phyloP scores from a whole-genome alignment of 2,329 filamentous ascomycete genomes.

The Xylariaceae sp. region DNA sequence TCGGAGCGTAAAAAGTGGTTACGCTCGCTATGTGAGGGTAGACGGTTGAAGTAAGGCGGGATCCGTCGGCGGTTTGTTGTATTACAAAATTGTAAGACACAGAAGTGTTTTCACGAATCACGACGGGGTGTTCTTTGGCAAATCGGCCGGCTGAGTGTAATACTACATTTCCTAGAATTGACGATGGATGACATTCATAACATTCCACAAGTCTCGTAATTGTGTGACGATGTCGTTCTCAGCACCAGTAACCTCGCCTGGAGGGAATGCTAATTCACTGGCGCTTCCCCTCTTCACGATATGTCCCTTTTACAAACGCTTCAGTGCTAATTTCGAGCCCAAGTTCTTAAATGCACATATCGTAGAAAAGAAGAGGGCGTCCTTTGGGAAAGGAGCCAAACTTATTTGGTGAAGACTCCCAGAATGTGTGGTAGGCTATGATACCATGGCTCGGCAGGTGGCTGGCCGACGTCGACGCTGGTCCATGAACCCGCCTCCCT shows the following conservation, averaged over 20 bases:
- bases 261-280: no score
- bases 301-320: no score
- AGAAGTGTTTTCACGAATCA: neutral
- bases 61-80: no score
- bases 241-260: no score
- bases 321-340: no score
- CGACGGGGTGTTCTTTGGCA: no score
- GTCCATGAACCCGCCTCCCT: constrained; percentile 49
- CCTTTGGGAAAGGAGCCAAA: neutral
- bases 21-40: constrained; percentile 33
- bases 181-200: neutral
- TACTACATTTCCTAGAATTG: constrained; percentile 6
- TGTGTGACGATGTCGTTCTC: no score
- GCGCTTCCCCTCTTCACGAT: no score
- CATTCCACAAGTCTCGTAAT: neutral
- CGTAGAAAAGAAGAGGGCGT: neutral
- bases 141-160: neutral
- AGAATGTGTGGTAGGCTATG: constrained; percentile 46
- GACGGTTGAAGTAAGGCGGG: no score
- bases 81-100: constrained; percentile 41
- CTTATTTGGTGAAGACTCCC: constrained; percentile 50
- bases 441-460: constrained; percentile 41
- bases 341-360: neutral
- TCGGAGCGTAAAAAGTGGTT: constrained; percentile 40
- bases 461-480: constrained; percentile 44